These are phyloP conservation scores for Berberis thunbergii DNA, from an alignment of 164 flowering plant genomes.

Conservation along the genomic window DNA sequence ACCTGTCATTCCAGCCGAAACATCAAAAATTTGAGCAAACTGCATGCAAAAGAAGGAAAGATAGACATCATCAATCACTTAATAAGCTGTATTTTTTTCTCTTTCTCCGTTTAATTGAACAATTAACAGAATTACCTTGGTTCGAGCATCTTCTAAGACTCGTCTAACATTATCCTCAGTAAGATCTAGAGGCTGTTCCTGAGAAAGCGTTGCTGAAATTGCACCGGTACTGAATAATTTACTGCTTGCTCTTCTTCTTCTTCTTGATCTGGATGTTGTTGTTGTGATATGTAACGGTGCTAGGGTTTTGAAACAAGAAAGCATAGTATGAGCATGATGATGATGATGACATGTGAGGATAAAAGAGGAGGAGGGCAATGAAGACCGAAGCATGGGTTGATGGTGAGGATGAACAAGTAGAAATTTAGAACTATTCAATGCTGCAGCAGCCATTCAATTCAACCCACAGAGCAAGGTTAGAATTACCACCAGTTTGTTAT, in stretches of 20 bases:
- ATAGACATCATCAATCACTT: background rate
- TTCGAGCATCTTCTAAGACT: slow-evolving; percentile 24
- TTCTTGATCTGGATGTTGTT: background rate
- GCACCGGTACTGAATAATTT: background rate
- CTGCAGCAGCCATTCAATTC: no score
- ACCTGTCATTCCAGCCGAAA: slow-evolving; percentile 82
- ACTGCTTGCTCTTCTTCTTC: background rate
- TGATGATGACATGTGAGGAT: no score
- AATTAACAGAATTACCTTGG: slow-evolving; percentile 11
- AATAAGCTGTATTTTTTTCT: background rate
- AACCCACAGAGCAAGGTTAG: no score
- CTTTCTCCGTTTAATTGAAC: background rate
- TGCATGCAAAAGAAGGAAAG: slow-evolving; percentile 19
- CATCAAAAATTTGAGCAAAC: slow-evolving; percentile 74
- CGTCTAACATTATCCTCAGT: slow-evolving; percentile 25
- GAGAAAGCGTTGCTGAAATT: slow-evolving; percentile 9
- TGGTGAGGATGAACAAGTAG: no score
- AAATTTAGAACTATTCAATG: no score
- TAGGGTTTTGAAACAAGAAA: background rate
- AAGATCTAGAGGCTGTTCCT: slow-evolving; percentile 19
- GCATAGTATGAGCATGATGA: background rate
- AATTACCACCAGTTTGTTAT: no score
- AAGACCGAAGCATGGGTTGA: no score
- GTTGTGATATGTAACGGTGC: background rate
- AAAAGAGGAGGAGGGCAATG: no score